Evolutionary conservation across 169 alveolate genomes (phyloP).

Genomic region (Plasmodium blacklocki): DNA sequence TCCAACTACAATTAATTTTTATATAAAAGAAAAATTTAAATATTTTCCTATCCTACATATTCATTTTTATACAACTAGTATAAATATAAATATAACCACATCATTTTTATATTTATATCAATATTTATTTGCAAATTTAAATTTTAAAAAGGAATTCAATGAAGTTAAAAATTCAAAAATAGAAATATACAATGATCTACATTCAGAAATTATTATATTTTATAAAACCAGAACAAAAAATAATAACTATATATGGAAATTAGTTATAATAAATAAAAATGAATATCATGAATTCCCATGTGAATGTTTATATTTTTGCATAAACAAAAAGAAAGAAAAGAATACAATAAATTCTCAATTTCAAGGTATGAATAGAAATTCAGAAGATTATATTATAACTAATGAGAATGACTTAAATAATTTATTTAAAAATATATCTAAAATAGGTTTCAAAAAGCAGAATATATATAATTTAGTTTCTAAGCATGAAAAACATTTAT

Average conservation of each 20-base stretch:
- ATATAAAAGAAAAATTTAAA: conserved; percentile 46
- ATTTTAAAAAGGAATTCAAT: conserved; percentile 42
- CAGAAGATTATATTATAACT: conserved; percentile 48
- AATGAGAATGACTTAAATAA: conserved; percentile 61
- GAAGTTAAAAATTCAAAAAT: conserved; percentile 67
- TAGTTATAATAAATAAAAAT: conserved; percentile 51
- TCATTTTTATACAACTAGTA: conserved; percentile 43
- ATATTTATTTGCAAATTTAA: conserved; percentile 30
- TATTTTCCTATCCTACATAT: conserved; percentile 41
- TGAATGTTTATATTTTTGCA: conserved; percentile 66
- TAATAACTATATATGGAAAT: conserved; percentile 60
- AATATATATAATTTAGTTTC: conserved; percentile 36
- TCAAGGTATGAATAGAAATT: conserved; percentile 20
- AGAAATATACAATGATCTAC: conserved; percentile 63
- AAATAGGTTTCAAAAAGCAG: conserved; percentile 47
- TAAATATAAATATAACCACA: conserved; percentile 54
- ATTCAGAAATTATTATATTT: conserved; percentile 68
- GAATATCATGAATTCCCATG: conserved; percentile 67
- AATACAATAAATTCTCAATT: conserved; percentile 27
- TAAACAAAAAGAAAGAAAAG: conserved; percentile 55
- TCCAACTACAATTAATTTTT: conserved; percentile 37
- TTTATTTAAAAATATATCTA: conserved; percentile 44
- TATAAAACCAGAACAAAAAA: conserved; percentile 69
- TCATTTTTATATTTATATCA: conserved; percentile 60
- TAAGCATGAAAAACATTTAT: conserved; percentile 55